These are phyloP conservation scores for Striga asiatica DNA, from an alignment of 257 asterid species.

Conservation along the genomic window DNA sequence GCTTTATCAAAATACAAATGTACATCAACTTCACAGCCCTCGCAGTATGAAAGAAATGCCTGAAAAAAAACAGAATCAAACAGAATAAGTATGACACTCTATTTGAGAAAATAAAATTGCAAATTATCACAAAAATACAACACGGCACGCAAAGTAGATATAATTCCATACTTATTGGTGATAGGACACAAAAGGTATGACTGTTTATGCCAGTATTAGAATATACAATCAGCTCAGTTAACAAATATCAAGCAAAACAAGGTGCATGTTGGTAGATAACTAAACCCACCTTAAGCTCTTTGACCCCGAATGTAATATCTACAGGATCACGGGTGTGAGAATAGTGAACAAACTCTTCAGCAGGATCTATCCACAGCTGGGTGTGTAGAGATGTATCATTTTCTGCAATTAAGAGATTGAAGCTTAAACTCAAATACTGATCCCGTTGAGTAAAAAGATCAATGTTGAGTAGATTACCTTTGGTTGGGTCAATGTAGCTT, in stretches of 20 bases:
- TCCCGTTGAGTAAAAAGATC: neutral
- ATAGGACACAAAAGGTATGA: slow-evolving; percentile 8
- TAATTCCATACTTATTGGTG: neutral
- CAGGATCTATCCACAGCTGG: slow-evolving; percentile 95
- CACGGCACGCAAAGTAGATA: neutral
- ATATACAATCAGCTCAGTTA: slow-evolving; percentile 4
- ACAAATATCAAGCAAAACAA: slow-evolving; percentile 5
- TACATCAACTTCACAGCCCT: slow-evolving; percentile 92
- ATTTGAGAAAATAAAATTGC: neutral
- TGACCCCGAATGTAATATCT: slow-evolving; percentile 91
- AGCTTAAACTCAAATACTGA: slow-evolving; percentile 11
- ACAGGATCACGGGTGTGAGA: slow-evolving; percentile 73
- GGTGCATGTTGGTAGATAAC: slow-evolving; percentile 3
- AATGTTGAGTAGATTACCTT: slow-evolving; percentile 40
- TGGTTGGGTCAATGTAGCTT: slow-evolving; percentile 89
- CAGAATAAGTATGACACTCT: slow-evolving; percentile 1
- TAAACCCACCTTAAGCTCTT: slow-evolving; percentile 75
- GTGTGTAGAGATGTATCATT: slow-evolving; percentile 88
- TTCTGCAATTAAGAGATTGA: slow-evolving; percentile 39
- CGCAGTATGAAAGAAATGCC: slow-evolving; percentile 94
- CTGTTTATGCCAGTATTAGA: neutral
- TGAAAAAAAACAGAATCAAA: slow-evolving; percentile 28
- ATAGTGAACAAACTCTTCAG: slow-evolving; percentile 87
- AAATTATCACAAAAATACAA: neutral
- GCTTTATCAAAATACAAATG: slow-evolving; percentile 84